These are phyloP conservation scores for Acanthamoeba divionensis DNA, from an alignment of 208 protist species.

Conservation along the genomic window DNA sequence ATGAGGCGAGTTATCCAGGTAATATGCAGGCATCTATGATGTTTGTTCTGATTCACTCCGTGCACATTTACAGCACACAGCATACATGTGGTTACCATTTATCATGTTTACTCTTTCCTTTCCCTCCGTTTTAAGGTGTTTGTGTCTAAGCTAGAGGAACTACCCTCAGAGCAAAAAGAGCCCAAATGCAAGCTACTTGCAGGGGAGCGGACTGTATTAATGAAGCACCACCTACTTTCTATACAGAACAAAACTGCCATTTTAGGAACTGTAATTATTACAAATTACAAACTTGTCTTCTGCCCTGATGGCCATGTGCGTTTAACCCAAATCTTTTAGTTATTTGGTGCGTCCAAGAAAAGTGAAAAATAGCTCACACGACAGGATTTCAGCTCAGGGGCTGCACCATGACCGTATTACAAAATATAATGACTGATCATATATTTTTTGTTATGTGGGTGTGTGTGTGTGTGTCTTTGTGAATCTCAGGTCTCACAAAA, in stretches of 20 bases:
- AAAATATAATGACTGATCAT: too few relatives aligned
- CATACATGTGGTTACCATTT: not conserved
- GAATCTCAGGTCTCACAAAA: not conserved
- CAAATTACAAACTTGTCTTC: constrained; percentile 28
- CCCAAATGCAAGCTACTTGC: not conserved
- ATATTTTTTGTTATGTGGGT: too few relatives aligned
- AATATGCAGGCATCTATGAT: too few relatives aligned
- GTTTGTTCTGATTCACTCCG: too few relatives aligned
- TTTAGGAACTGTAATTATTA: not conserved
- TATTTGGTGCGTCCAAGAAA: too few relatives aligned
- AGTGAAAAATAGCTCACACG: too few relatives aligned
- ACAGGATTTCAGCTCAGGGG: too few relatives aligned
- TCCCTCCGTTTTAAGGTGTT: not conserved
- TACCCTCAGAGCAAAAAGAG: too few relatives aligned
- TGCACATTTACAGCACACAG: not conserved
- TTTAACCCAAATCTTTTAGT: too few relatives aligned
- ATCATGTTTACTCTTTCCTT: not conserved
- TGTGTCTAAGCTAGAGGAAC: not conserved
- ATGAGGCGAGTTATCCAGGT: constrained; percentile 23
- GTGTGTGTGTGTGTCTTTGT: too few relatives aligned
- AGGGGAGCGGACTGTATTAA: not conserved
- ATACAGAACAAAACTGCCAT: not conserved
- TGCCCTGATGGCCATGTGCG: constrained; percentile 4
- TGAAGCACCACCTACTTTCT: constrained; percentile 19
- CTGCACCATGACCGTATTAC: too few relatives aligned